phyloP scores from a whole-genome alignment of 2,329 filamentous ascomycete species.

The Penicillium sp. region DNA sequence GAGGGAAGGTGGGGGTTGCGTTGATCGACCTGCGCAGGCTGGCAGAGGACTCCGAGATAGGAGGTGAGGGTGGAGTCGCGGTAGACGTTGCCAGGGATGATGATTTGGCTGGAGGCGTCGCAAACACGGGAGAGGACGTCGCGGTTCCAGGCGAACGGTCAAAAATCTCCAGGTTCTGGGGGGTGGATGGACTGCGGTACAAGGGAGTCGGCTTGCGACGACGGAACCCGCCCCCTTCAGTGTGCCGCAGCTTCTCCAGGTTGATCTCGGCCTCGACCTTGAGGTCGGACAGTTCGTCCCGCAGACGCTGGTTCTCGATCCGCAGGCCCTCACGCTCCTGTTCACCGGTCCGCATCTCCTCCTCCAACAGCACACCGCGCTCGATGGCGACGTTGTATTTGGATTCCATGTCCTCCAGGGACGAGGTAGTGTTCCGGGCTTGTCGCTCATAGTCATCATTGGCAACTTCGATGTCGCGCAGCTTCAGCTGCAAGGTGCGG shows the following conservation, averaged over 20 bases:
- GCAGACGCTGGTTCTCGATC: slow-evolving; percentile 85
- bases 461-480: slow-evolving; percentile 93
- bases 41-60: slow-evolving; percentile 80
- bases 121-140: slow-evolving; percentile 83
- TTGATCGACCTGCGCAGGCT: slow-evolving; percentile 55
- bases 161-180: slow-evolving; percentile 67
- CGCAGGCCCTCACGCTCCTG: slow-evolving; percentile 85
- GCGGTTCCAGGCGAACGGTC: slow-evolving; percentile 77
- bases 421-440: slow-evolving; percentile 91
- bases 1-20: slow-evolving; percentile 50
- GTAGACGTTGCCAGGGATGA: slow-evolving; percentile 62
- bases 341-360: slow-evolving; percentile 87
- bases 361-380: slow-evolving; percentile 86
- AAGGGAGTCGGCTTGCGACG: slow-evolving; percentile 53
- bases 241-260: slow-evolving; percentile 85
- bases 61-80: slow-evolving; percentile 86
- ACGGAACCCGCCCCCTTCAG: slow-evolving; percentile 53
- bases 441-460: slow-evolving; percentile 98
- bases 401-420: slow-evolving; percentile 91
- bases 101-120: slow-evolving; percentile 76
- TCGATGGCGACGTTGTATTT: slow-evolving; percentile 97
- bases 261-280: slow-evolving; percentile 94
- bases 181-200: slow-evolving; percentile 48
- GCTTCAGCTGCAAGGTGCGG: slow-evolving; percentile 73
- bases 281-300: slow-evolving; percentile 87